Evolutionary conservation across 345 rosid species (phyloP), one percentile per base, ranked within the genome.

Genomic region (Excoecaria cochinchinensis): DNA sequence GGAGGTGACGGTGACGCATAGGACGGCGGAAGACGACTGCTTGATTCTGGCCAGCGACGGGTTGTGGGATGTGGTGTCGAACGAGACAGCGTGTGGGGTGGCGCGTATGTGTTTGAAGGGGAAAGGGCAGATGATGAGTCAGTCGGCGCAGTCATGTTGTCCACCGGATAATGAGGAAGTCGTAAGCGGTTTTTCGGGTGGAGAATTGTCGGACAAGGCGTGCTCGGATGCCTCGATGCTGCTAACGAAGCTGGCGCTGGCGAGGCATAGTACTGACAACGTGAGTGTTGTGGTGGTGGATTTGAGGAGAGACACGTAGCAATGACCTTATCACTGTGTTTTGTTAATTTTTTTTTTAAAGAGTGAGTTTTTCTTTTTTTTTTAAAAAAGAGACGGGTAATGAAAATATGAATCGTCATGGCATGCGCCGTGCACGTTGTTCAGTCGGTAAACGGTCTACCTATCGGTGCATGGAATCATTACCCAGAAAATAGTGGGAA

Each of bases 271-370:
- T 61, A 51, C 87, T 17, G 98, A 94, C 86, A 94, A 94, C 80
- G 90, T 94, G 56, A 94, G 94, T 77, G 96, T 94, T 2, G 86
- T 94, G 8, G 94, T 90, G 80, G 89, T 94, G 75, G 92, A 94
- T 85, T 87, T 94, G 0, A 85, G 84, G 77, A 85, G 64, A 69
- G 77, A 76, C 86, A 85, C 83, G 89, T 80, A 82, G 74, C 60
- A 14, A 44, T 13, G 40, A 24, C 0, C 19, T 53, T 50, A 39
- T 76, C 44, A 22, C 5, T 31, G 31, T 50, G 8, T 13, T 46
- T 48, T 5, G n/a, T 12, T 19, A 3, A 44, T 65, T 10, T 74
- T 0, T 12, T 3, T 9, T 24, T 13, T 8, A 10, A 6, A 3
- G 6, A n/a, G 21, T 22, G 3, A 0, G n/a, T 38, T 19, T 63